A percentile compares a stretch with the other conserved stretches of the same genome.
phyloP scores from a whole-genome alignment of 140 eudicot species.

The Oenanthe javanica region DNA sequence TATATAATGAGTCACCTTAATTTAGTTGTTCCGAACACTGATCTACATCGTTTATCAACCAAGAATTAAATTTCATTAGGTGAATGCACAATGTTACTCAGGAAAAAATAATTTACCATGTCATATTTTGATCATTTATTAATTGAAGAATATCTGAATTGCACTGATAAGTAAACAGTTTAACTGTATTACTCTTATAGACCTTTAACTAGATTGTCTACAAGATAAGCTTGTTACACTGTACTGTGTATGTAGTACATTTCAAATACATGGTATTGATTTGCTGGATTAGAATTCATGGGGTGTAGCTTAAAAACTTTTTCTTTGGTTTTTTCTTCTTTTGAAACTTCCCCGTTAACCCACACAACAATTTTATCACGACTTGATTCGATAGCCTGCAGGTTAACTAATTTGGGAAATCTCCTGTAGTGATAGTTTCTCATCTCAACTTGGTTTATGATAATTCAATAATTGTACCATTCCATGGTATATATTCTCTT shows the following conservation, averaged over 20 bases:
- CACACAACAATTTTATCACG: not conserved
- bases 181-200: too few species aligned
- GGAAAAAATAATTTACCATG: not conserved
- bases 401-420: not conserved
- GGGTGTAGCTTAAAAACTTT: not conserved
- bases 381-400: not conserved
- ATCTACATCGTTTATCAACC: not conserved
- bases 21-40: not conserved
- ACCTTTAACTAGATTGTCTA: too few species aligned
- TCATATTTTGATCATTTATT: not conserved
- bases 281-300: not conserved
- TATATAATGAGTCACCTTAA: not conserved
- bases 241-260: not conserved
- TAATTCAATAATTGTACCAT: not conserved
- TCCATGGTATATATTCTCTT: not conserved
- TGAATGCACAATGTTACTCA: not conserved
- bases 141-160: too few species aligned
- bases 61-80: not conserved
- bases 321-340: not conserved
- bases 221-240: not conserved
- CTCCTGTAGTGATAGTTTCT: not conserved
- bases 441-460: not conserved
- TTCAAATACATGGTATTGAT: not conserved
- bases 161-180: too few species aligned
- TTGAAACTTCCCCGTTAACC: not conserved